Percentiles rank a stretch among this genome's conserved stretches.
Conservation (phyloP, 192 early-diverging fungal genomes). For the Anaeromyces robustus region DNA sequence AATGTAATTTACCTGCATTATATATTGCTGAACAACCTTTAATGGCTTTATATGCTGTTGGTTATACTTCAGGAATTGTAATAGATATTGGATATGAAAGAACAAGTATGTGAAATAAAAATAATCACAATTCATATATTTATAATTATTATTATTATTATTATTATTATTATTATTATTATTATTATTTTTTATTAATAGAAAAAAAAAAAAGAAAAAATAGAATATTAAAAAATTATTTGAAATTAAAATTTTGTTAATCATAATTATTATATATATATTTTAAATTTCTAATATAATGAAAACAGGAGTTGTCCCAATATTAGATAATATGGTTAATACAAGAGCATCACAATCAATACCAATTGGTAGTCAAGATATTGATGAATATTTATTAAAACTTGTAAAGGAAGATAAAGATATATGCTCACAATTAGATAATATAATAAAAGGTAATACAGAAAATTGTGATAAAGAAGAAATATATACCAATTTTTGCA, state of each 20-base stretch:
- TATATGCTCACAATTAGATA: not conserved
- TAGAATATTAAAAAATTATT: too few relatives aligned
- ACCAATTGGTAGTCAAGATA: slow-evolving; percentile 49
- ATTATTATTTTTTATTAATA: not conserved
- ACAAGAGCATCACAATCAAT: slow-evolving; percentile 38
- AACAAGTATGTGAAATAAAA: slow-evolving; percentile 32
- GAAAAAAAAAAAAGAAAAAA: too few relatives aligned
- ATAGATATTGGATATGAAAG: slow-evolving; percentile 80
- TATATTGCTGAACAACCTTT: slow-evolving; percentile 72
- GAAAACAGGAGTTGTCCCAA: slow-evolving; percentile 48
- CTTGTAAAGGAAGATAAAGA: slow-evolving; percentile 34
- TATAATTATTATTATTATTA: not conserved
- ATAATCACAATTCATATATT: not conserved
- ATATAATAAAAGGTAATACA: too few relatives aligned
- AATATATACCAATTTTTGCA: slow-evolving; percentile 1
- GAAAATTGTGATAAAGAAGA: slow-evolving; percentile 10
- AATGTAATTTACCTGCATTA: slow-evolving; percentile 70
- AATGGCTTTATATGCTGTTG: slow-evolving; percentile 62
- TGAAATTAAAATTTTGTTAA: too few relatives aligned
- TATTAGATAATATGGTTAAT: slow-evolving; percentile 61
- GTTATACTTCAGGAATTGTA: slow-evolving; percentile 59
- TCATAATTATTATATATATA: not conserved
- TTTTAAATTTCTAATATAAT: too few relatives aligned
- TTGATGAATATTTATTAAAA: slow-evolving; percentile 45
- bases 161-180: not conserved